These are phyloP conservation scores for Geotrichum phurueaensis DNA, from an alignment of 1,139 yeast genomes.

Conservation along the genomic window DNA sequence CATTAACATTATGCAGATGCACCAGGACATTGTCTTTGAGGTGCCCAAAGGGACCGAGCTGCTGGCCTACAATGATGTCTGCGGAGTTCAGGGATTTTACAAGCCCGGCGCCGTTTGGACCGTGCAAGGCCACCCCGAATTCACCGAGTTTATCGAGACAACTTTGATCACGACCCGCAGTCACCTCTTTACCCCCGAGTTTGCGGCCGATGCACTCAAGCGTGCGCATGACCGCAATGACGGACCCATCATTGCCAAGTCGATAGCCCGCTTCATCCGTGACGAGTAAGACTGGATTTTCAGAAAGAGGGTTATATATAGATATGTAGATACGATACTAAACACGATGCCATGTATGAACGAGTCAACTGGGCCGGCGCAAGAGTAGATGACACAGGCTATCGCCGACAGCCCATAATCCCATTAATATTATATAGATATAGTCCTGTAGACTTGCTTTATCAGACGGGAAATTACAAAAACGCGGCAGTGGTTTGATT, in stretches of 20 bases:
- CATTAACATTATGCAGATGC: constrained; percentile 55
- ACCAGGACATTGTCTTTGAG: constrained; percentile 60
- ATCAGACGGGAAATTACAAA: no score
- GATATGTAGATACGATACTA: not conserved
- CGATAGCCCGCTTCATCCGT: constrained; percentile 33
- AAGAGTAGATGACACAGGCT: no score
- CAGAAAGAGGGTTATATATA: not conserved
- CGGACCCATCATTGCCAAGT: constrained; percentile 30
- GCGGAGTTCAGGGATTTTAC: constrained; percentile 61
- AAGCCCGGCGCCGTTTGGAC: constrained; percentile 47
- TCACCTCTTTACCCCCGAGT: constrained; percentile 21
- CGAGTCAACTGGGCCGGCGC: not conserved
- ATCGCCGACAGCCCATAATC: no score
- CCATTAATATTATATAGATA: no score
- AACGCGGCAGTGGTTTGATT: no score
- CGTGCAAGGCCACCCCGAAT: constrained; percentile 91
- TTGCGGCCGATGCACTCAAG: constrained; percentile 24
- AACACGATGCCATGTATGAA: not conserved
- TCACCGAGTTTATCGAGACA: constrained; percentile 40
- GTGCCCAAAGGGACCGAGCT: constrained; percentile 41
- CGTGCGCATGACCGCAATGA: constrained; percentile 27
- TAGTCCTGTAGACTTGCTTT: no score
- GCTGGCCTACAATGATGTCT: constrained; percentile 43
- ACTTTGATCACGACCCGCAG: constrained; percentile 23
- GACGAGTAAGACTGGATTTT: constrained; percentile 1